Evolutionary conservation across 192 early-diverging fungal genomes (phyloP), one percentile per base, ranked within the genome.

Genomic region (Gaertneriomyces sp.): DNA sequence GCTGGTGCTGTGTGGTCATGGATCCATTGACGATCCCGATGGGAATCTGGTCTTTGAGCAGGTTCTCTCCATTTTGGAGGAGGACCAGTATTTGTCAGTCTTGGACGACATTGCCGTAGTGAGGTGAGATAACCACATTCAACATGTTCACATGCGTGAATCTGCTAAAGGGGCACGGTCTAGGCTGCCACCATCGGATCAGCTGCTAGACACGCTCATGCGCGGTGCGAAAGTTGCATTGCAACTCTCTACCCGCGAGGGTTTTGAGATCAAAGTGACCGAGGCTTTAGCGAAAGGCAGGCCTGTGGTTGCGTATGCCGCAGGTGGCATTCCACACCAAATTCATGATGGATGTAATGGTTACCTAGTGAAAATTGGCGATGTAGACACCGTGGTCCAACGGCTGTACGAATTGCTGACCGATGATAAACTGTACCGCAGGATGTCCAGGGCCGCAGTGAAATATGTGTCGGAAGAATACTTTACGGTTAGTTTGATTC

Each of bases 251-350:
- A 87, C 86, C 57, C 83, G 88, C 51, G 90, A 91, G 80, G 90
- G 90, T 42, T 92, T 92, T 58, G 90, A 92, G 74, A 83, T 92
- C 79, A 93, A 90, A 73, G 88, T 91, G 43, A 92, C 88, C 11
- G 90, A 92, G 65, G 78, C 87, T 10, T 69, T 88, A 53, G 69
- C 75, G 16, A 91, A 91, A 72, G 84, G 79, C 20, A 70, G 85
- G 10, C 84, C 82, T 40, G 90, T 87, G 16, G 72, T 87, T 64
- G 85, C 80, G n/a, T 84, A 81, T 63, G 74, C 73, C 45, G 71
- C 81, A 45, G 87, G 87, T 55, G 91, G 91, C 57, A 93, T 93
- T 57, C 91, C 91, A 16, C 83, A 88, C 61, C 91, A 93, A 72
- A 88, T 93, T 52, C 72, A 78, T 53, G 68, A 89, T 55, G 83